These are phyloP conservation scores for Candida oleophila DNA, from an alignment of 805 yeast genomes.

Conservation along the genomic window DNA sequence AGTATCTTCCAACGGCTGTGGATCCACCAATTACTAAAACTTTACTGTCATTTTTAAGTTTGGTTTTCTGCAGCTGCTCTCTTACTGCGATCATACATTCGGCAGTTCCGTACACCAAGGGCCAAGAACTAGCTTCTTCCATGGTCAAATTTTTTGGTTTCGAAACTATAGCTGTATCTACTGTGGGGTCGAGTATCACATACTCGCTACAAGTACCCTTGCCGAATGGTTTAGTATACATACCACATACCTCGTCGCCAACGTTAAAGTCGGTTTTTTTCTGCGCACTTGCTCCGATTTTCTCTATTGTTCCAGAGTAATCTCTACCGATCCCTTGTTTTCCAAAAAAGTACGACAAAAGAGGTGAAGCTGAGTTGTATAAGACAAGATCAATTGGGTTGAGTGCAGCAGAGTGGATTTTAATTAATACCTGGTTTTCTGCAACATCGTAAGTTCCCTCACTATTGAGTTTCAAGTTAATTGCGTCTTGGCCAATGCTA, in stretches of 20 bases:
- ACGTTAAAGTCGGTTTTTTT: constrained; percentile 17
- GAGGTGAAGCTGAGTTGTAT: constrained; percentile 14
- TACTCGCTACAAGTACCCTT: constrained; percentile 50
- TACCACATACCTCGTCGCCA: constrained; percentile 31
- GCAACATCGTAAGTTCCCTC: constrained; percentile 8
- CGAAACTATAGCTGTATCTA: constrained; percentile 31
- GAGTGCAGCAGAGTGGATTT: constrained; percentile 30
- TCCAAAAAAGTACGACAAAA: constrained; percentile 8
- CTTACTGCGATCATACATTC: constrained; percentile 15
- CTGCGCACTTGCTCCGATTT: constrained; percentile 27
- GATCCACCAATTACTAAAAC: constrained; percentile 73
- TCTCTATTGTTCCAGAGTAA: constrained; percentile 32
- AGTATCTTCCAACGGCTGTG: constrained; percentile 62
- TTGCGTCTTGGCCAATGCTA: not conserved
- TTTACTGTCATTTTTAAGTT: constrained; percentile 41
- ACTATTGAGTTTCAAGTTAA: not conserved
- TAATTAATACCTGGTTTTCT: constrained; percentile 23
- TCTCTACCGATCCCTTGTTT: constrained; percentile 29
- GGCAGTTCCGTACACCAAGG: constrained; percentile 67
- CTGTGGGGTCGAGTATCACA: constrained; percentile 35
- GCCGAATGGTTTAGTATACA: constrained; percentile 14
- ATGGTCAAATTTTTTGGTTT: constrained; percentile 45
- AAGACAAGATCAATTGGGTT: constrained; percentile 32
- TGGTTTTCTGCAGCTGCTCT: constrained; percentile 19
- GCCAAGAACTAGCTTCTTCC: constrained; percentile 64